phyloP scores from a whole-genome alignment of 2,329 filamentous ascomycete species.

The Monilinia fructigena region DNA sequence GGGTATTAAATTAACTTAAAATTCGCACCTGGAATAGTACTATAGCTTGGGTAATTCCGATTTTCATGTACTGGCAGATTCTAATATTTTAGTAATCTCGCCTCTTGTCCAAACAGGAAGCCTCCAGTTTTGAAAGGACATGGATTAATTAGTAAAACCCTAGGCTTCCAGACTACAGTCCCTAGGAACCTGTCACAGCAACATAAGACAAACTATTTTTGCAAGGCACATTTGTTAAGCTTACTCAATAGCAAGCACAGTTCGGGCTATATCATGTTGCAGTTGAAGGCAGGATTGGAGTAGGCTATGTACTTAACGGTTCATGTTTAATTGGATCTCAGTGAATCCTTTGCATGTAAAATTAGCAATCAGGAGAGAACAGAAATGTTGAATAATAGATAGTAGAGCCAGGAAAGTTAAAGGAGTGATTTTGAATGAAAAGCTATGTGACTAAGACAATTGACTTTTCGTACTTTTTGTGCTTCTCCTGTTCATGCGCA shows the following conservation, averaged over 20 bases:
- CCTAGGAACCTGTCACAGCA: neutral
- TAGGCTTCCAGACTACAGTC: neutral
- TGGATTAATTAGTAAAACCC: neutral
- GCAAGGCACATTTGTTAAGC: neutral
- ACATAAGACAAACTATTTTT: neutral
- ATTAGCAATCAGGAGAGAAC: neutral
- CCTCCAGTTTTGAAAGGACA: neutral
- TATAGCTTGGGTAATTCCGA: neutral
- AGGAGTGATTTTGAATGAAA: slow-evolving; percentile 1
- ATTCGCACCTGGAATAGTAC: neutral
- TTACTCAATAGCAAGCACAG: neutral
- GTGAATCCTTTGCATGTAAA: neutral
- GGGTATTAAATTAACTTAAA: neutral
- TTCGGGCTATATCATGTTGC: neutral
- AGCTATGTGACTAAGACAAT: slow-evolving; percentile 35
- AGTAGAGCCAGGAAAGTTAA: neutral
- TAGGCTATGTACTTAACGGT: neutral
- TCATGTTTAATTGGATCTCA: neutral
- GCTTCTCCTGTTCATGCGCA: slow-evolving; percentile 44
- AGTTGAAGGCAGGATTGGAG: neutral
- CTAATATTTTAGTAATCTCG: neutral
- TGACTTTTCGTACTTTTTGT: slow-evolving; percentile 36
- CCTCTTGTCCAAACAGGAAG: neutral
- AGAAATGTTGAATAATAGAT: neutral
- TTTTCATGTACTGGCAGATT: neutral